Evolutionary conservation across 352 stramenopile species (phyloP), one percentile per base, ranked within the genome.

Genomic region (Phytophthora lateralis): DNA sequence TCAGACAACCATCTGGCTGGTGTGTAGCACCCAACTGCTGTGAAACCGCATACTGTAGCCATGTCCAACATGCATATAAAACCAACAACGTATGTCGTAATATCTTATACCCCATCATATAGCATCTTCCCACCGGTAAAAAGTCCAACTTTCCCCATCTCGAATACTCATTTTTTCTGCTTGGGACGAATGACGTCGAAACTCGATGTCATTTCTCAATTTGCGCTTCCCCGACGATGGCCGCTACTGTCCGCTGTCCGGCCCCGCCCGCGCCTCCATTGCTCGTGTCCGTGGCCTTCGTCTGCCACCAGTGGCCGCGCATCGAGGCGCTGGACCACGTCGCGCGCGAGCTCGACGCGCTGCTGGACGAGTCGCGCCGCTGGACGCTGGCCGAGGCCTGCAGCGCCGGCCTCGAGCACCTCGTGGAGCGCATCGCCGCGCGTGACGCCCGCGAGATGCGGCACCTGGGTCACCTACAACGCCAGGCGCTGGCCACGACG

Each of bases 311-410:
- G 7, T 49, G 35, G 15, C 60, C 60, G 11, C 35, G 29, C 17
- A 49, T 80, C 21, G 68, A 63, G 14, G 68, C 71, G 18, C 56
- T 77, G 30, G 60, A 70, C 32, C 71, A 80, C 50, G 52, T 78
- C 12, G 55, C 52, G 10, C 41, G 35, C 3, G 35, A 60, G 14
- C 26, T 82, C 18, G 55, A 68, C 35, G 47, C 42, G 17, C 45
- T 79, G 12, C 58, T 71, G 24, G 70, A 76, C 42, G 38, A 34
- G 3, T 75, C 73, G n/a, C 34, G 39, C 41, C 27, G 43, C 12
- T 72, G 62, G 66, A 60, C 61, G 30, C 56, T 81, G 17, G 15
- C 35, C 2, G 24, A 58, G 2, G 66, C 69, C 6, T 64, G 42
- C 3, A 21, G 41, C 0, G 43, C 58, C 7, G 46, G 60, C 12